These are phyloP conservation scores for rapeseed (Brassica napus) DNA, from an alignment of 345 rosid species.

Conservation along the genomic window Da-Ae NC_063444.1:35840501-35841000, in stretches of 20 bases:
- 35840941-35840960: not conserved
- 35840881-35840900: constrained; percentile 94
- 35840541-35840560: constrained; percentile 95
- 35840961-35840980: constrained; percentile 14
- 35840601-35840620: constrained; percentile 18
- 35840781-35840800: not conserved
- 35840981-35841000: constrained; percentile 71
- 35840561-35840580: constrained; percentile 97
- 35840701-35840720: constrained; percentile 84
- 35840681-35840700: constrained; percentile 96
- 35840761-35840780: too few species aligned
- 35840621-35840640: constrained; percentile 18
- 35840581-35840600: constrained; percentile 46
- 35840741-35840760: too few species aligned
- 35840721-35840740: constrained; percentile 97
- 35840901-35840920: constrained; percentile 93
- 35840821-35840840: not conserved
- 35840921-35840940: constrained; percentile 58
- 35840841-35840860: not conserved
- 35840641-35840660: constrained; percentile 56
- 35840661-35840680: constrained; percentile 99
- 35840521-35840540: constrained; percentile 96
- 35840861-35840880: constrained; percentile 80
- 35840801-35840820: not conserved
- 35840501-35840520: constrained; percentile 77